A percentile compares a stretch with the other conserved stretches of the same genome.
phyloP scores from a whole-genome alignment of 768 basidiomycete genomes.

The Rhodotorula taiwanensis region DNA sequence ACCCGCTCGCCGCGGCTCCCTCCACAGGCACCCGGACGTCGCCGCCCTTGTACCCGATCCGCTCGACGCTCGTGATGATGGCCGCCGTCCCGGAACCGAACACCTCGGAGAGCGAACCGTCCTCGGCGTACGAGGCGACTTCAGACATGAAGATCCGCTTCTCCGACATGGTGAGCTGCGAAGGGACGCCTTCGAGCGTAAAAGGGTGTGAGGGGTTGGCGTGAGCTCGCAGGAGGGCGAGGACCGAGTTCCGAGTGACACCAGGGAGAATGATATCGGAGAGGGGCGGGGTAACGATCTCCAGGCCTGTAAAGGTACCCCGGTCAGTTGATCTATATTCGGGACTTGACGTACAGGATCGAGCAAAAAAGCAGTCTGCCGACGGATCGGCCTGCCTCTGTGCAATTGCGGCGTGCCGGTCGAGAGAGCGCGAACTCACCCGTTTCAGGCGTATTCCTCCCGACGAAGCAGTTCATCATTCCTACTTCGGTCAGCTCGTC shows the following conservation, averaged over 20 bases:
- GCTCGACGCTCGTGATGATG: conserved; percentile 63
- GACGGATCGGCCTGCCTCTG: too few relatives aligned
- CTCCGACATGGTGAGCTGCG: conserved; percentile 53
- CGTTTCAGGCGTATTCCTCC: conserved; percentile 57
- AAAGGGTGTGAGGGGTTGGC: conserved; percentile 42
- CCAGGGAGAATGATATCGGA: conserved; percentile 85
- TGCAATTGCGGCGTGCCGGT: too few relatives aligned
- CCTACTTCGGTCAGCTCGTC: conserved; percentile 51
- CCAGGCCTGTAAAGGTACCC: conserved; percentile 48
- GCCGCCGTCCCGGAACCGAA: conserved; percentile 77
- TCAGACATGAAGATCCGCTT: conserved; percentile 55
- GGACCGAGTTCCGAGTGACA: conserved; percentile 71
- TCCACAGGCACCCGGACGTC: conserved; percentile 48
- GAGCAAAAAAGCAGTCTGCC: too few relatives aligned
- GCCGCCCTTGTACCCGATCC: conserved; percentile 63
- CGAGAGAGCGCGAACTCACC: conserved; percentile 32
- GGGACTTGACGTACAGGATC: too few relatives aligned
- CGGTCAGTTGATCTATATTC: neutral
- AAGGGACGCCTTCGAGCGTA: conserved; percentile 48
- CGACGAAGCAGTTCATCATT: conserved; percentile 75
- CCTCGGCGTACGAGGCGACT: conserved; percentile 49
- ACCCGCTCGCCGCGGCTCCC: conserved; percentile 4
- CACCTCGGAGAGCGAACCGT: conserved; percentile 67
- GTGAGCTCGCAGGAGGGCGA: conserved; percentile 64
- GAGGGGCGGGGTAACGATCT: conserved; percentile 79